A percentile compares a stretch with the other conserved stretches of the same genome.
These are phyloP conservation scores for Neoboletus magnificus DNA, from an alignment of 768 basidiomycete genomes.

Conservation along the genomic window DNA sequence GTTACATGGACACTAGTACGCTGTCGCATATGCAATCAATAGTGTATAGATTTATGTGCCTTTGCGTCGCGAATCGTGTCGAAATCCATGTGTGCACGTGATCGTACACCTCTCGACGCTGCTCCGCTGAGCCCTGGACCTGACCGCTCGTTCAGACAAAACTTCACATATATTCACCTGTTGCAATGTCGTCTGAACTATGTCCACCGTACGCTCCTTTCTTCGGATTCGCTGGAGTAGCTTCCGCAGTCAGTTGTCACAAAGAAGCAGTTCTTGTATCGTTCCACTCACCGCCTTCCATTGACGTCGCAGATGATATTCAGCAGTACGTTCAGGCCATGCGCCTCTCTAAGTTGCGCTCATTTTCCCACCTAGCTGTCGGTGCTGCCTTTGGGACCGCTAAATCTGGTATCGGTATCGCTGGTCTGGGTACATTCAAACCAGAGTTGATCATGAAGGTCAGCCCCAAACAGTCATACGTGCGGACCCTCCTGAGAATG, in stretches of 20 bases:
- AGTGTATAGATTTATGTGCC: not conserved
- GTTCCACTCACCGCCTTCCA: constrained; percentile 6
- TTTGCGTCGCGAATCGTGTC: not conserved
- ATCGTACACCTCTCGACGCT: not conserved
- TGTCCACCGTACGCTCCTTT: constrained; percentile 96
- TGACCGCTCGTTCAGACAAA: not conserved
- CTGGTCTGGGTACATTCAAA: constrained; percentile 88
- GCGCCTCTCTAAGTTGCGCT: constrained; percentile 4
- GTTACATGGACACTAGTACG: too few species aligned
- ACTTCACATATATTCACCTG: not conserved
- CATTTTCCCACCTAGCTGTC: constrained; percentile 51
- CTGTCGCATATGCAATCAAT: not conserved
- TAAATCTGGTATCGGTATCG: constrained; percentile 96
- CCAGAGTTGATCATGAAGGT: constrained; percentile 99
- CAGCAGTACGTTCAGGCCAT: constrained; percentile 67
- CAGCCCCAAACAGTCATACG: constrained; percentile 4
- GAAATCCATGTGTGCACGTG: constrained; percentile 7
- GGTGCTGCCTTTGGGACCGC: constrained; percentile 97
- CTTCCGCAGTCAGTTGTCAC: constrained; percentile 70
- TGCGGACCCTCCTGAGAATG: not conserved
- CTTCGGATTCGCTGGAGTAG: constrained; percentile 97
- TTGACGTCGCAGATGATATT: constrained; percentile 77
- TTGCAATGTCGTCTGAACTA: constrained; percentile 46
- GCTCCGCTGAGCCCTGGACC: too few species aligned
- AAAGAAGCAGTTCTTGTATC: not conserved